Evolutionary conservation across 352 stramenopile species (phyloP).

Genomic region (Pythium folliculosum): DNA sequence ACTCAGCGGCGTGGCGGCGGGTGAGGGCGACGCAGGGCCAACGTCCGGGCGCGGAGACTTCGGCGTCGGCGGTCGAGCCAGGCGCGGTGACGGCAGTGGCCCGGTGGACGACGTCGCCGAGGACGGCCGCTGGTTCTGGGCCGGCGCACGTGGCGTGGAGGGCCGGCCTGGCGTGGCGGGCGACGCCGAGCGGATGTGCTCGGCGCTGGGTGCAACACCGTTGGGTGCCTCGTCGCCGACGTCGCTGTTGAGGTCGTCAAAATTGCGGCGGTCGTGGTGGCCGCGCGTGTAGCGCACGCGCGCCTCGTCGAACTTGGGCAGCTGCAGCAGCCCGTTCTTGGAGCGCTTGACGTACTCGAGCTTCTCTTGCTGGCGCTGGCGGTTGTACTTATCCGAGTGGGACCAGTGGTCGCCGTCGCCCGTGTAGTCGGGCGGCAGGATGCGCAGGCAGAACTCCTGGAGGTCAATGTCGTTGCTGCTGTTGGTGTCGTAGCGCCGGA

Average conservation of each 20-base stretch:
- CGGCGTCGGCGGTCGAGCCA: slow-evolving; percentile 7
- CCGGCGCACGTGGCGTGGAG: slow-evolving; percentile 5
- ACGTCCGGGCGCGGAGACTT: slow-evolving; percentile 18
- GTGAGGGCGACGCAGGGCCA: background rate
- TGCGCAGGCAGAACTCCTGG: slow-evolving; percentile 79
- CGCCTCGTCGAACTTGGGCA: slow-evolving; percentile 61
- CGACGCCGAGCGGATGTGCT: background rate
- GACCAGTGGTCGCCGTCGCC: slow-evolving; percentile 79
- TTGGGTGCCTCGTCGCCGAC: background rate
- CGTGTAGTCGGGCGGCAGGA: slow-evolving; percentile 80
- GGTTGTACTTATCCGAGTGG: slow-evolving; percentile 59
- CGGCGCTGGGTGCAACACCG: background rate
- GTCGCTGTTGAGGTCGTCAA: slow-evolving; percentile 39
- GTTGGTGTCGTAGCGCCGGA: slow-evolving; percentile 75
- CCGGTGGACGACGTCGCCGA: slow-evolving; percentile 4
- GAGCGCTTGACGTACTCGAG: slow-evolving; percentile 66
- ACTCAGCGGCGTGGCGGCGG: too few relatives aligned
- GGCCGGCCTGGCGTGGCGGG: slow-evolving; percentile 8
- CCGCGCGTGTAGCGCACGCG: slow-evolving; percentile 54
- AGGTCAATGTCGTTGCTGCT: slow-evolving; percentile 79
- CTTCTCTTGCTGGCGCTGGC: slow-evolving; percentile 44
- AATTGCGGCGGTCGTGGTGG: slow-evolving; percentile 40
- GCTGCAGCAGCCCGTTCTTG: slow-evolving; percentile 62
- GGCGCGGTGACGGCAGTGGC: background rate
- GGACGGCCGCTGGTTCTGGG: background rate